Percentiles rank a stretch among this genome's conserved stretches.
phyloP scores from a whole-genome alignment of 805 yeast genomes.

The Metschnikowia matae region DNA sequence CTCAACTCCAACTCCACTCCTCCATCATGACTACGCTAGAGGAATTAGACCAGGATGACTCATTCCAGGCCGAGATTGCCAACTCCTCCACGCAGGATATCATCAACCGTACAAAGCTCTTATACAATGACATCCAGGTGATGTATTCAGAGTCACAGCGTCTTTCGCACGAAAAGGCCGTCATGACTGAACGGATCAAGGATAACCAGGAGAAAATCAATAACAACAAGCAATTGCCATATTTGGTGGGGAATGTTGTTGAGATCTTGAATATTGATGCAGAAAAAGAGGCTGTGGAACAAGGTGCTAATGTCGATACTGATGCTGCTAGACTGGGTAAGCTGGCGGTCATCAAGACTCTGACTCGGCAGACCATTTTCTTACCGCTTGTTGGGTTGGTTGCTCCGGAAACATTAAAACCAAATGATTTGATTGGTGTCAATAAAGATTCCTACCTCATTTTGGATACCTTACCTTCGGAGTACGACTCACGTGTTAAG shows the following conservation, averaged over 20 bases:
- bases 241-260: slow-evolving; percentile 93
- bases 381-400: slow-evolving; percentile 94
- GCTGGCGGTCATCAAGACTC: slow-evolving; percentile 97
- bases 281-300: slow-evolving; percentile 75
- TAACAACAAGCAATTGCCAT: slow-evolving; percentile 93
- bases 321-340: slow-evolving; percentile 90
- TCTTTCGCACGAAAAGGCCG: slow-evolving; percentile 84
- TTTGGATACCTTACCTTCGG: slow-evolving; percentile 92
- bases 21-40: slow-evolving; percentile 72
- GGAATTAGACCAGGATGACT: slow-evolving; percentile 67
- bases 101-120: slow-evolving; percentile 75
- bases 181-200: slow-evolving; percentile 89
- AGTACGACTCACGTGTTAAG: slow-evolving; percentile 94
- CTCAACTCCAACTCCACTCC: background rate
- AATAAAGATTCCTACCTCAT: slow-evolving; percentile 94
- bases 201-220: slow-evolving; percentile 95
- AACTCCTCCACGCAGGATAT: slow-evolving; percentile 77
- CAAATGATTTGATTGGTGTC: slow-evolving; percentile 97
- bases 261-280: slow-evolving; percentile 87
- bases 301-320: slow-evolving; percentile 92
- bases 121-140: slow-evolving; percentile 93
- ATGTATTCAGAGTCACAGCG: slow-evolving; percentile 90
- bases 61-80: slow-evolving; percentile 78
- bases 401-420: slow-evolving; percentile 85
- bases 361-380: slow-evolving; percentile 96